Evolutionary conservation across 2,329 filamentous ascomycete species (phyloP), one percentile per base, ranked within the genome.

Genomic region (Corynespora cassiicola): DNA sequence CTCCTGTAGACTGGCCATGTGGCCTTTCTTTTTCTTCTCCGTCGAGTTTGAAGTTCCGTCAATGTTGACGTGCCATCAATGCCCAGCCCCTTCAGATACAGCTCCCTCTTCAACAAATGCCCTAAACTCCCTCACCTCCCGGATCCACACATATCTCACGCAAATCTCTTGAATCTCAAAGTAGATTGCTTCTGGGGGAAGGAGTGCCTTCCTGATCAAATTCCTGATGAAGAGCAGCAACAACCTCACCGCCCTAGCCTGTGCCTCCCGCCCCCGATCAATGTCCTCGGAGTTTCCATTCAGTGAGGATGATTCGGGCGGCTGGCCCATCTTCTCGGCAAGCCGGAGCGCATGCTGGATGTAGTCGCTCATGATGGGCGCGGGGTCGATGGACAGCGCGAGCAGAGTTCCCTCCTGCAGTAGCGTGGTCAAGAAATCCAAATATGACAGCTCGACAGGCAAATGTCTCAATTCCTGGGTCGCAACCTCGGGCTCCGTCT

Each of bases 141-240:
- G 62, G 11, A 71, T 61, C 61, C 67, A 70, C 19, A 70, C 55
- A 45, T 67, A 72, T 33, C 68, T 40, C 26, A 65, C 58, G 23
- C 65, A 67, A 42, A 72, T 65, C 50, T 70, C 69, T 31, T 68
- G 59, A 21, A 72, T 66, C 41, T 72, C 68, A 39, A 61, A 70
- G 25, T 63, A 64, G 11, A 71, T 43, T n/a, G 56, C 54, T 18
- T 64, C 50, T 5, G 50, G 32, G 15, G 48, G 54, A 14, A 70
- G 30, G 17, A 67, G 31, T 14, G 47, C 61, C 37, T 67, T 68
- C 5, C 56, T 36, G 9, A 71, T 56, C 36, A 71, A 38, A 40
- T 66, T 71, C 34, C 57, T 57, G 20, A 72, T 58, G 39, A 72
- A 72, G 7, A 72, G 42, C 18, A 70, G 36, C 26, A 72, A 32